These are phyloP conservation scores for Jatropha curcas DNA, from an alignment of 345 rosid species.

Conservation along the genomic window DNA sequence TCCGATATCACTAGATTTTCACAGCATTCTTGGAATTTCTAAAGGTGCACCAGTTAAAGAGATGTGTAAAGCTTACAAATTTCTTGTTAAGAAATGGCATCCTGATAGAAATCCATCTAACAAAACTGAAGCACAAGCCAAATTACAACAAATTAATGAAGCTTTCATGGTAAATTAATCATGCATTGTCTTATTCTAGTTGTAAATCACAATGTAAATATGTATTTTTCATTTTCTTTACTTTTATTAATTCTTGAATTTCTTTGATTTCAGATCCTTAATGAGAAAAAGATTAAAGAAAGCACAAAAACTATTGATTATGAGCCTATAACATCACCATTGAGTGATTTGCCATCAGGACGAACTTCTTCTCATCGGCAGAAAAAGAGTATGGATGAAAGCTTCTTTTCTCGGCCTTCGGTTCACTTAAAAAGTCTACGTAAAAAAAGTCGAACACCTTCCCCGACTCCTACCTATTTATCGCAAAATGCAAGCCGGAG, in stretches of 20 bases:
- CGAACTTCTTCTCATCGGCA: neutral
- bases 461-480: slow-evolving; percentile 42
- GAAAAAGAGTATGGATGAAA: slow-evolving; percentile 47
- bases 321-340: slow-evolving; percentile 27
- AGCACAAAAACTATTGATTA: slow-evolving; percentile 21
- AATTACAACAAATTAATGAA: slow-evolving; percentile 18
- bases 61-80: slow-evolving; percentile 61
- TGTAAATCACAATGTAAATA: too few relatives aligned
- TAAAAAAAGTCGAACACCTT: slow-evolving; percentile 51
- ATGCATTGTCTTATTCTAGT: too few relatives aligned
- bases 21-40: slow-evolving; percentile 38
- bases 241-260: neutral
- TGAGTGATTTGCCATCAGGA: neutral
- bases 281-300: slow-evolving; percentile 28
- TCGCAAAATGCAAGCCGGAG: slow-evolving; percentile 26
- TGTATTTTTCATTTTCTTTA: too few relatives aligned
- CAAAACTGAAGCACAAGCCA: slow-evolving; percentile 33
- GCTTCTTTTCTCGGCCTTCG: slow-evolving; percentile 42
- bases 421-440: slow-evolving; percentile 29
- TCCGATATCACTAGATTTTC: slow-evolving; percentile 30
- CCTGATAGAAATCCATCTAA: slow-evolving; percentile 31
- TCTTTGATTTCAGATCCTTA: slow-evolving; percentile 18
- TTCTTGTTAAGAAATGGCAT: slow-evolving; percentile 52
- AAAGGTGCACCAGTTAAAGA: slow-evolving; percentile 24
- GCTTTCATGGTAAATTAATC: slow-evolving; percentile 36